These are phyloP conservation scores for Phytophthora palmivora DNA, from an alignment of 352 stramenopile genomes.

Conservation along the genomic window DNA sequence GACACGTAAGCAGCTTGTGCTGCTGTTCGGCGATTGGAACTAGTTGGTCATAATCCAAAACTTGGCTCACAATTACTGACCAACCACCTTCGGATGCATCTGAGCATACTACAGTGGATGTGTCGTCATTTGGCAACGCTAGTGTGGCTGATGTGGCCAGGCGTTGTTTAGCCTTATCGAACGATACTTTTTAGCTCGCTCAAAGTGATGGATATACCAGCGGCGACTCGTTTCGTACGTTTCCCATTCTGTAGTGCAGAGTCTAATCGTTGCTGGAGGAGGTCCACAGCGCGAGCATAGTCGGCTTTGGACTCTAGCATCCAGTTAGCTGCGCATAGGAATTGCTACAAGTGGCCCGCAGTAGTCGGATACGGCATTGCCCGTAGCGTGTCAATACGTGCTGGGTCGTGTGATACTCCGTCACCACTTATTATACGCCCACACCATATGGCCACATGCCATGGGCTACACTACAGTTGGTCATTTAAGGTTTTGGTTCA, in stretches of 20 bases:
- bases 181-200: not conserved
- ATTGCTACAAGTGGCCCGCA: too few species aligned
- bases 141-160: not conserved
- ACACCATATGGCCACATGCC: too few species aligned
- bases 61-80: too few species aligned
- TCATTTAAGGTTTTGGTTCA: too few species aligned
- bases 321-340: not conserved
- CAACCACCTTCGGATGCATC: too few species aligned
- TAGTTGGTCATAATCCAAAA: too few species aligned
- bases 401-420: slow-evolving; percentile 1
- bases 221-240: not conserved
- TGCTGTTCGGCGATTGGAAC: too few species aligned
- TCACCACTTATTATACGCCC: not conserved
- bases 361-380: not conserved
- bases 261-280: not conserved
- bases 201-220: not conserved
- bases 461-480: too few species aligned
- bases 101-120: too few species aligned
- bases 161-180: not conserved
- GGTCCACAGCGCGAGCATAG: not conserved
- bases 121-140: not conserved
- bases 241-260: not conserved
- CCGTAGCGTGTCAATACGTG: not conserved
- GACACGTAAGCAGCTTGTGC: too few species aligned
- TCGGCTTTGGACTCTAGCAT: not conserved